A percentile compares a stretch with the other conserved stretches of the same genome.
Evolutionary conservation across 768 basidiomycete genomes (phyloP).

Genomic region (Pholiota microspora): DNA sequence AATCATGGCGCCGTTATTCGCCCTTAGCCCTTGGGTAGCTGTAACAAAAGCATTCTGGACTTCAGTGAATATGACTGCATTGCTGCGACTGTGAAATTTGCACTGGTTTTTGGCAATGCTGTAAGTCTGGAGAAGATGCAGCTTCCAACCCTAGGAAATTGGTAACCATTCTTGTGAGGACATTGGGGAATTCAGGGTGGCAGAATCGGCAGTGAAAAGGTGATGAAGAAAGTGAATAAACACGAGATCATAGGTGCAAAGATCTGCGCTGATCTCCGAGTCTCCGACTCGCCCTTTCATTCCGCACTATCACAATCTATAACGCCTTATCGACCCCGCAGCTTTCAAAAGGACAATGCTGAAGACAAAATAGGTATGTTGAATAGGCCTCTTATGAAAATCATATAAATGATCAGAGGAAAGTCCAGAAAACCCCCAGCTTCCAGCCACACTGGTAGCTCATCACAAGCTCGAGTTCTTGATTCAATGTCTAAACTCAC

Average conservation of each 20-base stretch:
- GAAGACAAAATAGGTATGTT: background rate
- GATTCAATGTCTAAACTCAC: no score
- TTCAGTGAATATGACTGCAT: background rate
- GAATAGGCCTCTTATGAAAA: background rate
- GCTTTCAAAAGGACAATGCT: background rate
- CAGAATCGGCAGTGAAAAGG: background rate
- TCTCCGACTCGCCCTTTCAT: background rate
- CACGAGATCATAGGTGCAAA: background rate
- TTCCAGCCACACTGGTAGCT: no score
- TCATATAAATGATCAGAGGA: background rate
- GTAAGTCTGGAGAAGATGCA: no score
- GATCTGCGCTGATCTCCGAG: background rate
- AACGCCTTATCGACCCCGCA: slow-evolving; percentile 3
- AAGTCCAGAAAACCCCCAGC: no score
- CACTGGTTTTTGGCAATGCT: background rate
- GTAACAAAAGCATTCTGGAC: no score
- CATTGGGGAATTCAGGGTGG: no score
- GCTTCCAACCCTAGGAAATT: no score
- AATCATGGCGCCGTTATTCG: background rate
- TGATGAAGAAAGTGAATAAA: background rate
- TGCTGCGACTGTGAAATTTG: slow-evolving; percentile 1
- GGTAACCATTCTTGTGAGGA: no score
- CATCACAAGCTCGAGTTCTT: no score
- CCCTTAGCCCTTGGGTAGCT: background rate
- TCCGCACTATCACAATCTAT: slow-evolving; percentile 3